Evolutionary conservation across 768 basidiomycete genomes (phyloP), one percentile per base, ranked within the genome.

Genomic region (Kwoniella newhampshirensis): DNA sequence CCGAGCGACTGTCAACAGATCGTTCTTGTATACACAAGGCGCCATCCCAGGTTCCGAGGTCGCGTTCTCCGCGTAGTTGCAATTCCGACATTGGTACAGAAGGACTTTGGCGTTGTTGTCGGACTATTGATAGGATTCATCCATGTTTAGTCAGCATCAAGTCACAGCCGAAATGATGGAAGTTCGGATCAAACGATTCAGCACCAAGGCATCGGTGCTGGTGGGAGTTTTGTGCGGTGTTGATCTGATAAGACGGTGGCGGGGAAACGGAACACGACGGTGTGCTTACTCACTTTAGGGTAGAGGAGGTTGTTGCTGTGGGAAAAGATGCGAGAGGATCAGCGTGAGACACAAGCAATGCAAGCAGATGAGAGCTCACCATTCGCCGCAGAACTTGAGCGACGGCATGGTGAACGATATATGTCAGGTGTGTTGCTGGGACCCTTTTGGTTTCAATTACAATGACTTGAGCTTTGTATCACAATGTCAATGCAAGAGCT

Each of bases 1-100:
- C 94, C 90, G 92, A 55, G 93, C 91, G 32, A 92, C 87, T 0
- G 89, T 94, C 67, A 96, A 78, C 78, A 97, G 77, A 78, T 97
- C 94, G 57, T 98, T 94, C 71, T 86, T 81, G 73, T 96, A 97
- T 17, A 98, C 92, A 69, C 89, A 90, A 67, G 86, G 85, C 75
- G 70, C 68, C 55, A 91, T 91, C 18, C 88, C 86, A 27, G 57
- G 55, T 45, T 66, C 67, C 40, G 57, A 54, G 3, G 51, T 35
- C 23, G 86, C 85, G 59, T 85, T 83, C 77, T 96, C 91, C 63
- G 89, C 86, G 75, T 88, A 90, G 1, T 80, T 77, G 76, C 93
- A 97, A 70, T 94, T 96, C 47, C 91, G 83, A 74, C 93, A 97
- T 1, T 87, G 87, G 65, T 92, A 93, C 40, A 92, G 84, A 83